Percentiles rank a stretch among this genome's conserved stretches.
These are phyloP conservation scores for Eutrema japonicum DNA, from an alignment of 345 rosid species.

Conservation along the genomic window DNA sequence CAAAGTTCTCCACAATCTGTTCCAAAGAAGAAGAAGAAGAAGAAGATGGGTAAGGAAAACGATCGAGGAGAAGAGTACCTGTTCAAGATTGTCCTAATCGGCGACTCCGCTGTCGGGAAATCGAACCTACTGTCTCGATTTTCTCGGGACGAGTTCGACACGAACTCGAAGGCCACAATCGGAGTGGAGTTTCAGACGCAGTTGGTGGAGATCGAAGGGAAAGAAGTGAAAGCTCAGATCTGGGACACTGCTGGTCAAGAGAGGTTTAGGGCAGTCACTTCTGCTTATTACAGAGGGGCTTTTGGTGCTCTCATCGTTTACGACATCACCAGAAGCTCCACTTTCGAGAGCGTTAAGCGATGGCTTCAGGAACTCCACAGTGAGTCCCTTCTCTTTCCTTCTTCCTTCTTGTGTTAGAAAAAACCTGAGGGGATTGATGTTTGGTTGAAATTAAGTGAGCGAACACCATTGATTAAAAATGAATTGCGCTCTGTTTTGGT, in stretches of 20 bases:
- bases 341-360: conserved; percentile 80
- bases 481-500: too few species aligned
- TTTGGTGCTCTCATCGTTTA: conserved; percentile 88
- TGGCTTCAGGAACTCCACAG: conserved; percentile 91
- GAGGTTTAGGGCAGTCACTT: conserved; percentile 91
- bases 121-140: conserved; percentile 82
- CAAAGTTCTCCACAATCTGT: neutral
- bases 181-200: conserved; percentile 96
- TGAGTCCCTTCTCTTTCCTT: conserved; percentile 42
- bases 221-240: conserved; percentile 93
- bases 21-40: conserved; percentile 20
- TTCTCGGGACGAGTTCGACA: conserved; percentile 85
- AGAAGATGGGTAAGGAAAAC: conserved; percentile 57
- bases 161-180: conserved; percentile 87
- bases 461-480: neutral
- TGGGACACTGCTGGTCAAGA: conserved; percentile 99
- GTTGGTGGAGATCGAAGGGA: conserved; percentile 80
- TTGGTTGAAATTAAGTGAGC: neutral
- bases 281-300: conserved; percentile 97
- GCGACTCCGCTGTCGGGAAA: conserved; percentile 95
- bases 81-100: conserved; percentile 91
- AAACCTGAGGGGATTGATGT: neutral
- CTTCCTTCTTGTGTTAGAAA: too few species aligned
- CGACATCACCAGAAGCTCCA: conserved; percentile 73
- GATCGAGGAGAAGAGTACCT: conserved; percentile 70